Evolutionary conservation across 441 rosid genomes (phyloP), one percentile per base, ranked within the genome.

Genomic region (Eutrema salsugineum): DNA sequence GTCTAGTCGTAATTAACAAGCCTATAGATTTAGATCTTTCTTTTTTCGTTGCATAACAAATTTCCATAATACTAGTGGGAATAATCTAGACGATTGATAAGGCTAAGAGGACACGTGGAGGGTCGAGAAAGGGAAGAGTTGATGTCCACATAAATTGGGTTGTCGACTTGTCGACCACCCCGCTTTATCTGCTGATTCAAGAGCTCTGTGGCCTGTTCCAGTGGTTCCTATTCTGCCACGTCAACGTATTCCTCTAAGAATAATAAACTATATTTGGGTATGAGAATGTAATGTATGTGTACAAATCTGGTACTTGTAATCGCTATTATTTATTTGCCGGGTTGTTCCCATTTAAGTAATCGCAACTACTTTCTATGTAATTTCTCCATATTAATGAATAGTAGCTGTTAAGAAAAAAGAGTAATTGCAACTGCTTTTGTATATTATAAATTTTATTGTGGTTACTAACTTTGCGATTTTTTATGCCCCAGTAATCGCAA

Each of bases 121-220:
- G 77, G 76, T 1, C 0, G 1, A 44, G 48, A 66, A 55, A n/a
- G 27, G 24, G 30, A 50, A 75, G 71, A 27, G 79, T 5, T 60
- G 69, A 65, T 76, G 80, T 79, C 85, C 92, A 79, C 80, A 81
- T 76, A 85, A 79, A 76, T 83, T 78, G 69, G 78, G 72, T 44
- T 82, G 88, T 87, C 85, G 75, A 71, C 72, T 82, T 88, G 97
- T 91, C 94, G 94, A 93, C 92, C 94, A 87, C 86, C 79, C 79
- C 69, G 72, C 66, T 74, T 83, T 80, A 80, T 86, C 91, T 73
- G 86, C 83, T 68, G 55, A 69, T 73, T 56, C 63, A 74, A 40
- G 28, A 65, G 44, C 63, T 32, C 20, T 53, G 48, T 71, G 43
- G 47, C 68, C 33, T 73, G 14, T 28, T 75, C 58, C 19, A 44